These are phyloP conservation scores for Auricularia auricula-judae DNA, from an alignment of 768 basidiomycete species.

Conservation along the genomic window DNA sequence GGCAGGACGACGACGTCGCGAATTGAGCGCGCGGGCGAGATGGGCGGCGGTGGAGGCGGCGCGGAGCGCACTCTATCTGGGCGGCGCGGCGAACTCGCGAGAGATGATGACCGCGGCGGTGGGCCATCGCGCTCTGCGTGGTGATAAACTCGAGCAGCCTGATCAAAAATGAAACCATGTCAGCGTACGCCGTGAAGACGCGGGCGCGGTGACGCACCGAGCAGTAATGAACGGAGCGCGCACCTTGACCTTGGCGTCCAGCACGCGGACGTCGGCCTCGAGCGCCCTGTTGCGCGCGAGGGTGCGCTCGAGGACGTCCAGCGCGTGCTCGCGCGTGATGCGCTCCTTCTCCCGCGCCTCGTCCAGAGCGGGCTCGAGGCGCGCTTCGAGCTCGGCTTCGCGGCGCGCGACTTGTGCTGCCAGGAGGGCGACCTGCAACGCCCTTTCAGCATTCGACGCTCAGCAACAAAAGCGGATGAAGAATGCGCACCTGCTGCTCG, in stretches of 20 bases:
- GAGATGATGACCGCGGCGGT: background rate
- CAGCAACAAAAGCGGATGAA: conserved; percentile 27
- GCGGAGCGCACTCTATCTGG: background rate
- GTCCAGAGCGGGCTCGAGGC: too few species aligned
- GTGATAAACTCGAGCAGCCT: background rate
- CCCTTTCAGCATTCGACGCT: too few species aligned
- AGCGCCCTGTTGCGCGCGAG: conserved; percentile 30
- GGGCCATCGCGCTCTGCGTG: background rate
- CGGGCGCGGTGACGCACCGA: background rate
- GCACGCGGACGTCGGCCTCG: conserved; percentile 30
- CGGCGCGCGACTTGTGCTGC: conserved; percentile 44
- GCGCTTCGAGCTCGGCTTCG: conserved; percentile 43
- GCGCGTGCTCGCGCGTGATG: conserved; percentile 22
- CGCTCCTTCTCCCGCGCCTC: too few species aligned
- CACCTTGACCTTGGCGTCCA: background rate
- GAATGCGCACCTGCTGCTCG: conserved; percentile 7
- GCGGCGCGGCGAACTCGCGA: background rate
- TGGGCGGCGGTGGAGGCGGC: too few species aligned
- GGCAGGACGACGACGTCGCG: too few species aligned
- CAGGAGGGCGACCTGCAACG: conserved; percentile 31
- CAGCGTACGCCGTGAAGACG: too few species aligned
- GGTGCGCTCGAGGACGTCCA: conserved; percentile 28
- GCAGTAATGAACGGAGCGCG: background rate
- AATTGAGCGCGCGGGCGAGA: too few species aligned
- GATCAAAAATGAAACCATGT: too few species aligned